Evolutionary conservation across 2,329 filamentous ascomycete species (phyloP).

Genomic region (Aspergillus sp.): DNA sequence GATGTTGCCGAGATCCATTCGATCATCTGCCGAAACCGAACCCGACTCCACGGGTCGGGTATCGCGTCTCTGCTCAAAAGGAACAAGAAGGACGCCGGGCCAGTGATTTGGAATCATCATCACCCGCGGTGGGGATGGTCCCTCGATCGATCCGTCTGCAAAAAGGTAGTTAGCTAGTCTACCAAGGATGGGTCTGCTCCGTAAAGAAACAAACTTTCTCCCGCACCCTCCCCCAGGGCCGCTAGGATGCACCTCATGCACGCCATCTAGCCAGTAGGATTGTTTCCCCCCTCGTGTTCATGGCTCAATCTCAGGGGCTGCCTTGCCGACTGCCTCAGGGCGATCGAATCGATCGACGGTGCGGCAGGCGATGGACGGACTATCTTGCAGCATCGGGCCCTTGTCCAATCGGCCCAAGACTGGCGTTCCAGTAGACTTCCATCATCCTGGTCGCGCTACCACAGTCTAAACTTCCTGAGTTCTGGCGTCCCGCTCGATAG

Average conservation of each 20-base stretch:
- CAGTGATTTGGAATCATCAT: not conserved
- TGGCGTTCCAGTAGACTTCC: not conserved
- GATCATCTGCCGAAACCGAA: not conserved
- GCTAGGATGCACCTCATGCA: constrained; percentile 1
- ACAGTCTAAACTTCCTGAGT: not conserved
- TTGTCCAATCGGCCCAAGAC: not conserved
- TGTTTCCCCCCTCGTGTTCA: constrained; percentile 4
- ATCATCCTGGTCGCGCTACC: not conserved
- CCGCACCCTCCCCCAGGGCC: not conserved
- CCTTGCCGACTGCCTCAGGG: not conserved
- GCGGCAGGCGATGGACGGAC: not conserved
- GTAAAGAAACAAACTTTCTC: not conserved
- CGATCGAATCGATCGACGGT: not conserved
- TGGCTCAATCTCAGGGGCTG: constrained; percentile 1
- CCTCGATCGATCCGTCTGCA: not conserved
- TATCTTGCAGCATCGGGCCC: not conserved
- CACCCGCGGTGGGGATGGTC: not conserved
- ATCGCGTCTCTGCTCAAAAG: not conserved
- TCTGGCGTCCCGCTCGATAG: not conserved
- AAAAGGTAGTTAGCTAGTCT: not conserved
- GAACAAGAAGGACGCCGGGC: not conserved
- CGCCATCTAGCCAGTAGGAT: constrained; percentile 3
- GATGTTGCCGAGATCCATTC: not conserved
- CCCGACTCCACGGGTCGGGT: not conserved
- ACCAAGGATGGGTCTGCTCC: not conserved